Evolutionary conservation across 176 grass and related monocot genomes (phyloP), one percentile per base, ranked within the genome.

Genomic region (sorghum (Sorghum bicolor)): DNA sequence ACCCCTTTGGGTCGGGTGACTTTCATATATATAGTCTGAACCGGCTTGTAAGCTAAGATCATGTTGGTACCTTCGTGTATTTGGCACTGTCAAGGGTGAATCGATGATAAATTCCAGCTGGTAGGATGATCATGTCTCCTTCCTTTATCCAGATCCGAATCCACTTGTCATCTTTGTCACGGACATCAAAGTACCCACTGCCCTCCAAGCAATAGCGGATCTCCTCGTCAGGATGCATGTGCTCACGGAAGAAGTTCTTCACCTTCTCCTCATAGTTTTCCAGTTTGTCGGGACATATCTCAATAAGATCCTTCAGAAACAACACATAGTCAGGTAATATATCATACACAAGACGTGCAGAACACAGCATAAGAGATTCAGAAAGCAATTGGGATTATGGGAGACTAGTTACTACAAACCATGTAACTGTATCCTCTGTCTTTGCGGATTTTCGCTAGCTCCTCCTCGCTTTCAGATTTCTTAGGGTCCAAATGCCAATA

Each of bases 231-330:
- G 77, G 74, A 9, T 98, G 96, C 82, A 95, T 94, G 77, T 98
- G 96, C 77, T 98, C 91, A 41, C 38, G 53, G 85, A 92, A 98
- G 76, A 95, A 95, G 64, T 90, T 95, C 85, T 84, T 95, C 48
- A 98, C 30, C 76, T 94, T 98, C 75, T 98, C 90, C 73, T 98
- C 96, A 26, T 92, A 98, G 74, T 95, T 98, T 64, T 93, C 96
- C 41, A 98, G 78, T 85, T 93, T 95, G 16, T 74, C 89, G n/a
- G 89, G 96, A 43, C 85, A 92, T 77, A 98, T 87, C 8, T 95
- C 96, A 50, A 94, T 53, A 88, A 87, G 66, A 85, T 95, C 96
- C 91, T 98, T 88, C 44, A 85, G 63, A 61, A 70, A 38, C 4
- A 79, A 83, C 30, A 55, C 19, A 44, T 64, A 73, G 82, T 53